Evolutionary conservation across 352 stramenopile species (phyloP).

Genomic region (Phytopythium vexans): DNA sequence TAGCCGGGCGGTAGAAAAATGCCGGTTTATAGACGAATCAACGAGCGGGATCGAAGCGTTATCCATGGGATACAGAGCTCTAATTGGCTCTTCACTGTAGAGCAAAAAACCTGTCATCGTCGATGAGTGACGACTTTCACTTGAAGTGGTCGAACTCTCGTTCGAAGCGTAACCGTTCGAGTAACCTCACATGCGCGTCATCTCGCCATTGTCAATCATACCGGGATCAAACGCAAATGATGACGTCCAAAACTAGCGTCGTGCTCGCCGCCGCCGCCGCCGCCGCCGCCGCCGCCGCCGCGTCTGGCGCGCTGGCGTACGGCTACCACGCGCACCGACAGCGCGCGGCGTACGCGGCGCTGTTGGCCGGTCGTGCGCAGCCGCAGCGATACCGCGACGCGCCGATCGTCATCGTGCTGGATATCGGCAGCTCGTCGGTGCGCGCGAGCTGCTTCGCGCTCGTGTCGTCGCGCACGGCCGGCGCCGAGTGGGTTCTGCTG

Average conservation of each 20-base stretch:
- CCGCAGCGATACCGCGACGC: constrained; percentile 40
- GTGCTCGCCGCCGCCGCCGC: constrained; percentile 2
- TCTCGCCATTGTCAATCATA: no score
- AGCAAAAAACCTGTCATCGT: no score
- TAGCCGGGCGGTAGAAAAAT: no score
- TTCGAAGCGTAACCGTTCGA: no score
- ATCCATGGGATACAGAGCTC: no score
- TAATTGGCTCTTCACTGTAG: no score
- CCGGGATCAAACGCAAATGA: no score
- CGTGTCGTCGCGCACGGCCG: constrained; percentile 10
- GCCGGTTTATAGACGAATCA: no score
- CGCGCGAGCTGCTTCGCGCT: constrained; percentile 86
- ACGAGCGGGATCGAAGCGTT: no score
- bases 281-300: constrained; percentile 19
- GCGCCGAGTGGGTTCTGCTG: constrained; percentile 57
- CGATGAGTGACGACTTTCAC: no score
- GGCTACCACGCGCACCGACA: constrained; percentile 16
- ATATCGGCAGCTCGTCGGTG: constrained; percentile 93
- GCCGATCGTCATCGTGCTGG: constrained; percentile 75
- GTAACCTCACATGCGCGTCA: no score
- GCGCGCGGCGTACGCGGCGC: constrained; percentile 10
- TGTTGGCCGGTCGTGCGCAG: constrained; percentile 26
- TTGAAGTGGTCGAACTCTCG: no score
- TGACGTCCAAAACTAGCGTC: neutral
- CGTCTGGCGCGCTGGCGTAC: constrained; percentile 17